phyloP scores from a whole-genome alignment of 768 basidiomycete species.

The Calocybe indica region DNA sequence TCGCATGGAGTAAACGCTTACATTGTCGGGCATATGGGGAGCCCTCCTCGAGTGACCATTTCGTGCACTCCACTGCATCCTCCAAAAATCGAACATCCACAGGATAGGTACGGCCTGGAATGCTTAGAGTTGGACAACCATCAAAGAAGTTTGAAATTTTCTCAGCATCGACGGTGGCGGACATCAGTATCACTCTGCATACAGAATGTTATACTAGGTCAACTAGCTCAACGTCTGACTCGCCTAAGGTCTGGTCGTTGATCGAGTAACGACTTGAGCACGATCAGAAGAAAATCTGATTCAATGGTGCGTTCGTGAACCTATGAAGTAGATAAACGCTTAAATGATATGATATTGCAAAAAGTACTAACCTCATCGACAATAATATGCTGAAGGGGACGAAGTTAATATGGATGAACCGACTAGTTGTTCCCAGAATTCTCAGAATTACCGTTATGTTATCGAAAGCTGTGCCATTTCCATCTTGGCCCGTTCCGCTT shows the following conservation, averaged over 20 bases:
- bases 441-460: conserved; percentile 73
- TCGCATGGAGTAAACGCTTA: conserved; percentile 25
- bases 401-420: not conserved
- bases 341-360: not conserved
- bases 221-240: conserved; percentile 9
- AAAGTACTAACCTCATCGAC: conserved; percentile 73
- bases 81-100: conserved; percentile 84
- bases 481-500: conserved; percentile 61
- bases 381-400: conserved; percentile 69
- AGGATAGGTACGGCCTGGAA: conserved; percentile 94
- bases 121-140: conserved; percentile 76
- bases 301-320: conserved; percentile 97
- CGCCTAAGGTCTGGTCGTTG: conserved; percentile 84
- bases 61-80: conserved; percentile 80
- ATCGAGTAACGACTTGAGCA: conserved; percentile 76
- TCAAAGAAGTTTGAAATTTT: conserved; percentile 88
- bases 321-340: conserved; percentile 25
- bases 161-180: conserved; percentile 89
- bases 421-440: not conserved
- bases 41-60: conserved; percentile 72
- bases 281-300: conserved; percentile 93
- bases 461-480: conserved; percentile 79
- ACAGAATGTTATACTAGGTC: conserved; percentile 3
- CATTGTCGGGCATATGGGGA: conserved; percentile 77
- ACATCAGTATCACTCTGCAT: conserved; percentile 87